Conservation (phyloP, 768 basidiomycete species). For the Hortiboletus flavorubellus region DNA sequence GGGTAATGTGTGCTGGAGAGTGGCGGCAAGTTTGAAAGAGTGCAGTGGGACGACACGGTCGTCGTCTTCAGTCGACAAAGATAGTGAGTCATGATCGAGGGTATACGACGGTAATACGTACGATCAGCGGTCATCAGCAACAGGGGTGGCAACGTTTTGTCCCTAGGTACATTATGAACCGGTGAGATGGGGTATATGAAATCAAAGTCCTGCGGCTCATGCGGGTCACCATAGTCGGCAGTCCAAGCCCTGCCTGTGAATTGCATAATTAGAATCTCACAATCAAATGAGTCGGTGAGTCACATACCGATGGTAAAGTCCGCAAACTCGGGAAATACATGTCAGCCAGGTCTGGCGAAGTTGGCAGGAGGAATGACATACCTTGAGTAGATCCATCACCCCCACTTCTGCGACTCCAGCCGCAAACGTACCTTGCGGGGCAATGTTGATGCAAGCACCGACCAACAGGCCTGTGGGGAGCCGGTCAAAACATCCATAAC, state of each 20-base stretch:
- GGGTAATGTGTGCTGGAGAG: conserved; percentile 63
- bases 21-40: conserved; percentile 80
- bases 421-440: conserved; percentile 73
- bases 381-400: conserved; percentile 76
- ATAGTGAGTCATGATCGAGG: conserved; percentile 2
- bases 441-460: conserved; percentile 82
- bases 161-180: conserved; percentile 68
- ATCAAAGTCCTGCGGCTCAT: conserved; percentile 76
- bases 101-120: conserved; percentile 36
- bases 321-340: conserved; percentile 47
- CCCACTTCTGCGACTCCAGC: conserved; percentile 80
- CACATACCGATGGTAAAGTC: conserved; percentile 69
- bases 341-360: not conserved
- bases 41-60: conserved; percentile 86
- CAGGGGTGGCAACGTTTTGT: conserved; percentile 61
- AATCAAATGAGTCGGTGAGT: not conserved
- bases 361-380: conserved; percentile 22
- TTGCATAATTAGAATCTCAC: conserved; percentile 6
- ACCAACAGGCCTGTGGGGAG: conserved; percentile 58
- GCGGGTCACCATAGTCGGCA: conserved; percentile 75
- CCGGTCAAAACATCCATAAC: not conserved
- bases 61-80: conserved; percentile 49
- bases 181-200: conserved; percentile 81
- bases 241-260: conserved; percentile 67
- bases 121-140: conserved; percentile 82